A percentile compares a stretch with the other conserved stretches of the same genome.
Evolutionary conservation across 2,329 filamentous ascomycete species (phyloP).

Genomic region (Penicillium vulpinum): DNA sequence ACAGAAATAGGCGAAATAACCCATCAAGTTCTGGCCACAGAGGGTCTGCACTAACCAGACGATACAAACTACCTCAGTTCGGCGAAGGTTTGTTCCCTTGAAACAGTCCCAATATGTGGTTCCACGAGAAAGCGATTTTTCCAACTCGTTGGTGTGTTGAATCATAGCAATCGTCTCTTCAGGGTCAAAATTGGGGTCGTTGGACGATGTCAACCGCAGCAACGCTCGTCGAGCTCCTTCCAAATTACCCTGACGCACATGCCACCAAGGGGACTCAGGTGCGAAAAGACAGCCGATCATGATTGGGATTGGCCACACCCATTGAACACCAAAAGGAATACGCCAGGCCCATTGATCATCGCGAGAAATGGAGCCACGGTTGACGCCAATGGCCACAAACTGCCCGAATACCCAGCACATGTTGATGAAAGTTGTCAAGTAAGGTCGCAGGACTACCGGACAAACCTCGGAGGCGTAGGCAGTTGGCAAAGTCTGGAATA

Average conservation of each 20-base stretch:
- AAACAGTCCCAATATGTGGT: slow-evolving; percentile 79
- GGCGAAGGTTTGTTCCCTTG: slow-evolving; percentile 71
- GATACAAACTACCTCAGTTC: slow-evolving; percentile 68
- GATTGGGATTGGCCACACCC: slow-evolving; percentile 52
- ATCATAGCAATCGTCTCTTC: slow-evolving; percentile 87
- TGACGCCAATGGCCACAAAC: slow-evolving; percentile 49
- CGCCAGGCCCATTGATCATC: slow-evolving; percentile 50
- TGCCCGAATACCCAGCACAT: slow-evolving; percentile 48
- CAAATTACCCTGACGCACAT: slow-evolving; percentile 43
- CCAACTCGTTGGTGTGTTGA: slow-evolving; percentile 77
- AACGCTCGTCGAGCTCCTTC: slow-evolving; percentile 45
- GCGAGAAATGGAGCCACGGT: slow-evolving; percentile 44
- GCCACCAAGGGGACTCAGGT: slow-evolving; percentile 52
- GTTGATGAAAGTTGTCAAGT: slow-evolving; percentile 45
- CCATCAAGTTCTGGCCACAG: slow-evolving; percentile 60
- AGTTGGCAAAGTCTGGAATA: slow-evolving; percentile 47
- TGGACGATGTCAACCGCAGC: slow-evolving; percentile 42
- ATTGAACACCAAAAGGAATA: slow-evolving; percentile 52
- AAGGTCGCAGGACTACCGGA: slow-evolving; percentile 39
- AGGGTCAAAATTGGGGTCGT: slow-evolving; percentile 69
- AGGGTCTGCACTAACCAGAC: slow-evolving; percentile 63
- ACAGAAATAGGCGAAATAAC: slow-evolving; percentile 60
- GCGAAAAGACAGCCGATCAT: slow-evolving; percentile 44
- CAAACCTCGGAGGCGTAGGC: slow-evolving; percentile 46
- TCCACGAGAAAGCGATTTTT: slow-evolving; percentile 69